Evolutionary conservation across 129 eudicot species (phyloP).

Genomic region (Centaurea solstitialis): DNA sequence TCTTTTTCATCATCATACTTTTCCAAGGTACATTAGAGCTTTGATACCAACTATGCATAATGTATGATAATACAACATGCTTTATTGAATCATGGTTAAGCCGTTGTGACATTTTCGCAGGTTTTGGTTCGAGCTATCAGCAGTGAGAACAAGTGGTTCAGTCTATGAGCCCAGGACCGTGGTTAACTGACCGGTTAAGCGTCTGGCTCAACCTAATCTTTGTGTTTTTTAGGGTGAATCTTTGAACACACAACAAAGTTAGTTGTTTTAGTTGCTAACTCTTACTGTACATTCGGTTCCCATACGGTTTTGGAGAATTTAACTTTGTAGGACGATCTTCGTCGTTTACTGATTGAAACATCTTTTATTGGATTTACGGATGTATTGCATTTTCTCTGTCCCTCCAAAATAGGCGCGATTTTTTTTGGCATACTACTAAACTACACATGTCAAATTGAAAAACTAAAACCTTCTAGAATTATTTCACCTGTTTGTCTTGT

Average conservation of each 20-base stretch:
- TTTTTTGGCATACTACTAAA: not conserved
- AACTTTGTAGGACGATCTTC: not conserved
- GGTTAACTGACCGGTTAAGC: not conserved
- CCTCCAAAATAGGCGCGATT: not conserved
- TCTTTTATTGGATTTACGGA: not conserved
- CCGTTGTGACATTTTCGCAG: slow-evolving; percentile 13
- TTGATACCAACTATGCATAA: not conserved
- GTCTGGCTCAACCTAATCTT: not conserved
- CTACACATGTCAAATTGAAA: not conserved
- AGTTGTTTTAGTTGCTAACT: not conserved
- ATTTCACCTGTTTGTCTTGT: no score
- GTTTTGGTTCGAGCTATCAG: slow-evolving; percentile 17
- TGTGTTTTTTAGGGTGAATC: not conserved
- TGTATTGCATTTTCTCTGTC: not conserved
- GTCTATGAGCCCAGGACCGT: not conserved
- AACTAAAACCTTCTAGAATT: no score
- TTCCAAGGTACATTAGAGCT: slow-evolving; percentile 56
- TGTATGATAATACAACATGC: not conserved
- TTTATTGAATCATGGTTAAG: slow-evolving; percentile 4
- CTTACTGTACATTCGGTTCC: not conserved
- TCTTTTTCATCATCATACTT: slow-evolving; percentile 51
- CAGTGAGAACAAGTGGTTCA: not conserved
- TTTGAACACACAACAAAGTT: not conserved
- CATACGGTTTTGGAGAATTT: slow-evolving; percentile 1
- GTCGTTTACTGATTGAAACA: not conserved